phyloP scores from a whole-genome alignment of 2,329 filamentous ascomycete genomes.

The Byssochlamys sp. region DNA sequence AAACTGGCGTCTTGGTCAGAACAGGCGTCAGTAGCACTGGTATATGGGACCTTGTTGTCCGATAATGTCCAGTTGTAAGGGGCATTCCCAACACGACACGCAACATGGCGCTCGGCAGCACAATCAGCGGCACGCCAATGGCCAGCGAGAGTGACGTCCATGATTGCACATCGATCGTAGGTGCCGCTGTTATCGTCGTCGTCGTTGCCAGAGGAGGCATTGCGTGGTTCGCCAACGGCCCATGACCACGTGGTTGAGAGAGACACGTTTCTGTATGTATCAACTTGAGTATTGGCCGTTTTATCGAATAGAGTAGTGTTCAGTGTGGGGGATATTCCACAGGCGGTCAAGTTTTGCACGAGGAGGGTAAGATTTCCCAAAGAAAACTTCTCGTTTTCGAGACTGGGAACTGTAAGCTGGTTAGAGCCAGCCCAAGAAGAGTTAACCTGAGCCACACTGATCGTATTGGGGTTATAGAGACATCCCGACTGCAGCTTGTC shows the following conservation, averaged over 20 bases:
- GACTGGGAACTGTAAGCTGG: conserved; percentile 18
- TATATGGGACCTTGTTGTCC: conserved; percentile 32
- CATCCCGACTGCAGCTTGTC: conserved; percentile 45
- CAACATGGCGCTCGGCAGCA: conserved; percentile 39
- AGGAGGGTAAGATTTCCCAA: conserved; percentile 21
- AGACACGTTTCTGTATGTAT: conserved; percentile 42
- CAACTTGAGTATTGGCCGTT: conserved; percentile 41
- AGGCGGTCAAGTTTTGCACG: conserved; percentile 38
- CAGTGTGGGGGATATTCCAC: conserved; percentile 52
- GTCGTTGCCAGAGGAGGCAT: conserved; percentile 26
- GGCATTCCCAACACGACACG: conserved; percentile 46
- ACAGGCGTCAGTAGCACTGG: conserved; percentile 40
- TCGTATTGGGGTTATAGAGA: conserved; percentile 39
- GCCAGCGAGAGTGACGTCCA: conserved; percentile 41
- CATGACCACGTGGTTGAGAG: conserved; percentile 51
- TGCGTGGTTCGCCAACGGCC: conserved; percentile 47
- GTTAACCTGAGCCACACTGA: conserved; percentile 36
- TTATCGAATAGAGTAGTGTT: conserved; percentile 45
- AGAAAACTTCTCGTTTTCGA: conserved; percentile 16
- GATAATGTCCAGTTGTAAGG: conserved; percentile 53
- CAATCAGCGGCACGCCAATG: conserved; percentile 53
- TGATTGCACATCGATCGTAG: conserved; percentile 48
- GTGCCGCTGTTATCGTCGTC: conserved; percentile 18
- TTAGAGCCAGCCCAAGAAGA: conserved; percentile 44
- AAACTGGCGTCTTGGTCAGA: conserved; percentile 39